Evolutionary conservation across 176 grass and related monocot species (phyloP), one percentile per base, ranked within the genome.

Genomic region (Oryza longistaminata): DNA sequence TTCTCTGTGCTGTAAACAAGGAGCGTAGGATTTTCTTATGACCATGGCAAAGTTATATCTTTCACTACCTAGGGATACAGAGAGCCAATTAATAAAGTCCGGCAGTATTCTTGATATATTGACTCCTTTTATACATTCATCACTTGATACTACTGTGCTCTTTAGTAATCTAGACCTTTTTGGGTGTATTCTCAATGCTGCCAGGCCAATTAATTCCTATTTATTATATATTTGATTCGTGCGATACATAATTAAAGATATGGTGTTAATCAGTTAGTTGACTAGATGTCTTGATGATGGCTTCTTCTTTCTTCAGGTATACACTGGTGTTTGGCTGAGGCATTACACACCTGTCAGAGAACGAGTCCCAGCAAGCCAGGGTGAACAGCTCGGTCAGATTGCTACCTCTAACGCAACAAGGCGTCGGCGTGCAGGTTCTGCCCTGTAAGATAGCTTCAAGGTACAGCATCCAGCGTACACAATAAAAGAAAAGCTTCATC

Each of bases 331-430:
- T 50, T 98, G 93, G 96, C 24, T 95, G 46, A 91, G 93, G 34
- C 93, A 98, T 86, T 98, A 95, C 33, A 89, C 55, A 1, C 88
- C 93, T 15, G 79, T 87, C 9, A 74, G 70, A 85, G 93, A 95
- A 86, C 66, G 96, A 68, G 64, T 75, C 67, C 9, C 82, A 17
- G 88, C 91, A 73, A 91, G 64, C 66, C 68, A 94, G 10, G 66
- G 70, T 6, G 93, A 98, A 53, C 74, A 77, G 42, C 96, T 94
- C 22, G 91, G 96, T 13, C 89, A 92, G 85, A 83, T 98, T 26
- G 89, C 90, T 21, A 85, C 88, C 76, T 98, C 93, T 31, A 98
- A 98, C n/a, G 93, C 96, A 26, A 93, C 91, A 3, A 90, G 90
- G 61, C 93, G 96, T 46, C 85, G 93, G 4, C 91, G 91, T 13